A percentile compares a stretch with the other conserved stretches of the same genome.
phyloP scores from a whole-genome alignment of 2,329 filamentous ascomycete species.

The Rhinocladiella similis region DNA sequence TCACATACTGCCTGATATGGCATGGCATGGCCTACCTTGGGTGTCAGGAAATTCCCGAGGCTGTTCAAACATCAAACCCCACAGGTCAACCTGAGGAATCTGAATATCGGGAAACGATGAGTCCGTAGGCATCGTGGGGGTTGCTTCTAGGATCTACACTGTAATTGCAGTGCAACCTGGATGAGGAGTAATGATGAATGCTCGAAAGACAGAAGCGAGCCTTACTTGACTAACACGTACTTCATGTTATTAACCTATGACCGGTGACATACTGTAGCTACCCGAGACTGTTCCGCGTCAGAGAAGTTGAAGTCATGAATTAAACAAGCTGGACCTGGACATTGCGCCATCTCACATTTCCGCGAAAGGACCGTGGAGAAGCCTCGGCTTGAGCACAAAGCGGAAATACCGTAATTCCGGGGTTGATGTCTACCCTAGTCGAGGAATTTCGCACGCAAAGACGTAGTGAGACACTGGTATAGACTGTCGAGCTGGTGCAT shows the following conservation, averaged over 20 bases:
- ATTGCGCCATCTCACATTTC: not conserved
- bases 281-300: too few species aligned
- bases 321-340: not conserved
- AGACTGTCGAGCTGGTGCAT: too few species aligned
- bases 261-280: too few species aligned
- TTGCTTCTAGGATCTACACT: not conserved
- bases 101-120: constrained; percentile 65
- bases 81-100: constrained; percentile 75
- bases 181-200: too few species aligned
- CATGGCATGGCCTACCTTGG: constrained; percentile 17
- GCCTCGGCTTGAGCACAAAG: not conserved
- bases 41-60: constrained; percentile 26
- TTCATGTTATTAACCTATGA: too few species aligned
- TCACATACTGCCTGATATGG: not conserved
- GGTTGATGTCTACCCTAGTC: too few species aligned
- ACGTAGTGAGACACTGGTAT: too few species aligned
- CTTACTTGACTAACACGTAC: too few species aligned
- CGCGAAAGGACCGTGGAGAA: not conserved
- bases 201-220: too few species aligned
- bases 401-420: too few species aligned
- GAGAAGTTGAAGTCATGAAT: too few species aligned
- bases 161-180: not conserved
- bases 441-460: too few species aligned
- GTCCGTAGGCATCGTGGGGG: constrained; percentile 65
- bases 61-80: constrained; percentile 56